Evolutionary conservation across 2,329 filamentous ascomycete species (phyloP).

Genomic region (Macrophomina pseudophaseolina): DNA sequence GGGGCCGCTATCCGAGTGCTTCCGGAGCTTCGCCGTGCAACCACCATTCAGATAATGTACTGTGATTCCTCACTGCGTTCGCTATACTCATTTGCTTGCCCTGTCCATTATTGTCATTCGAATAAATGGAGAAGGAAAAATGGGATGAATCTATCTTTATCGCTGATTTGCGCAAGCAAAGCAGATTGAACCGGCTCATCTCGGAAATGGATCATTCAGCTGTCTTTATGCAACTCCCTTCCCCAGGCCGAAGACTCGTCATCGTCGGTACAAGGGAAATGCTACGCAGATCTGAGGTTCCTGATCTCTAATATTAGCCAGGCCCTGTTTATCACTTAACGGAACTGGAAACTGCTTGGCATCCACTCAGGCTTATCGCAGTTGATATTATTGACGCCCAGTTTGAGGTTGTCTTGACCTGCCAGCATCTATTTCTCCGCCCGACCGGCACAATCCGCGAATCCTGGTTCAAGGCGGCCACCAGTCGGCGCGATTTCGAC

Average conservation of each 20-base stretch:
- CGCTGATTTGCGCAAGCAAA: no score
- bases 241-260: slow-evolving; percentile 56
- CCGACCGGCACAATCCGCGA: slow-evolving; percentile 46
- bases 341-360: background rate
- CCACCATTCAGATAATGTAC: slow-evolving; percentile 53
- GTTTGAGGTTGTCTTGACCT: slow-evolving; percentile 32
- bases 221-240: slow-evolving; percentile 51
- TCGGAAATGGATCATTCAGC: slow-evolving; percentile 30
- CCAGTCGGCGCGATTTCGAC: slow-evolving; percentile 49
- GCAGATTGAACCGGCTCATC: background rate
- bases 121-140: no score
- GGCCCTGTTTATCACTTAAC: background rate
- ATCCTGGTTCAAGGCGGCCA: slow-evolving; percentile 51
- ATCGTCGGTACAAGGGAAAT: slow-evolving; percentile 43
- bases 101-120: no score
- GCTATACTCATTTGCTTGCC: no score
- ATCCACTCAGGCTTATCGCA: slow-evolving; percentile 37
- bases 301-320: slow-evolving; percentile 30
- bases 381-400: slow-evolving; percentile 44
- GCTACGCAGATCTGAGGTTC: slow-evolving; percentile 43
- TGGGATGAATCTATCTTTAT: no score
- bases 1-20: slow-evolving; percentile 49
- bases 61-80: slow-evolving; percentile 47
- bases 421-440: slow-evolving; percentile 36
- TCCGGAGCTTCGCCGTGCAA: slow-evolving; percentile 44